Conservation (phyloP, 2,329 filamentous ascomycete species). For the Paecilomyces fulvus region DNA sequence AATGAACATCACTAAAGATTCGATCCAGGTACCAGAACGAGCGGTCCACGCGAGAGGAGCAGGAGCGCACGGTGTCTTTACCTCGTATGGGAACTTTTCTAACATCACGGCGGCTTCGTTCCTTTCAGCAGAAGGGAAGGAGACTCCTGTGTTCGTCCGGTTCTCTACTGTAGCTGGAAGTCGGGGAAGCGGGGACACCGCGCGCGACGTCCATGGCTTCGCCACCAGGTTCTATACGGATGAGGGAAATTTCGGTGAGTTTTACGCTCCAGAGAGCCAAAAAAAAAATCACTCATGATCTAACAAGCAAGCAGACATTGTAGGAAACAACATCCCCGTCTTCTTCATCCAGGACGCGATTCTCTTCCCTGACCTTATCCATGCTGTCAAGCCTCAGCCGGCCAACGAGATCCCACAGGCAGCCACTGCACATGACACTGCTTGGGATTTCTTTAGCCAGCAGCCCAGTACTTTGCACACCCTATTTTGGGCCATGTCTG, state of each 20-base stretch:
- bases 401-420: constrained; percentile 44
- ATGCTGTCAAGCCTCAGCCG: constrained; percentile 33
- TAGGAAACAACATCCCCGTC: constrained; percentile 34
- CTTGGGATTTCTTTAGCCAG: constrained; percentile 34
- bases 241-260: constrained; percentile 55
- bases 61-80: constrained; percentile 62
- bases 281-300: neutral
- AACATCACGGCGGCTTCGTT: constrained; percentile 64
- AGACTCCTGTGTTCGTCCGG: constrained; percentile 59
- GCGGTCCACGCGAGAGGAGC: constrained; percentile 63
- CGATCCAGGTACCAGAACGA: constrained; percentile 48
- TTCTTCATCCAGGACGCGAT: constrained; percentile 37
- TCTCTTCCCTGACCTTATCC: constrained; percentile 34
- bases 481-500: constrained; percentile 33
- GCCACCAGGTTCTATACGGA: constrained; percentile 63
- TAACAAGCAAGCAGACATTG: constrained; percentile 19
- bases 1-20: neutral
- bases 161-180: constrained; percentile 67
- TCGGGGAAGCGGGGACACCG: constrained; percentile 60
- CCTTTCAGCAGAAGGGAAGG: constrained; percentile 47
- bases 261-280: neutral
- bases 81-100: constrained; percentile 56
- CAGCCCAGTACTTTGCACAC: constrained; percentile 41
- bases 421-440: constrained; percentile 44
- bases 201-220: constrained; percentile 65